Conservation (phyloP, 2,329 filamentous ascomycete species). For the Fusarium torulosum region DNA sequence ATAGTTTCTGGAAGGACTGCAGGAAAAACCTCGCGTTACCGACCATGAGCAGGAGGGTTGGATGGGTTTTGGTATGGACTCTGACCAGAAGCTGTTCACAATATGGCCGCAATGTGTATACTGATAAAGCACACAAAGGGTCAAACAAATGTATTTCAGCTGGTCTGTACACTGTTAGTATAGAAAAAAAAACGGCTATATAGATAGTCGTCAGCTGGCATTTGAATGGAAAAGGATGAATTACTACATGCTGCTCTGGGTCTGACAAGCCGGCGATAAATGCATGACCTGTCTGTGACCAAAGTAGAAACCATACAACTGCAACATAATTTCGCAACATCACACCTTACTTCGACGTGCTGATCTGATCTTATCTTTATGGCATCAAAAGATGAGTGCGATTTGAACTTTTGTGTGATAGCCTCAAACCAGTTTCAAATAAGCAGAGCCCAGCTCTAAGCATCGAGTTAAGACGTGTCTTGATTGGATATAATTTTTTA, state of each 20-base stretch:
- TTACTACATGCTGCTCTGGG: neutral
- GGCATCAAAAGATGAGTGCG: neutral
- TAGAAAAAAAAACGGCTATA: slow-evolving; percentile 10
- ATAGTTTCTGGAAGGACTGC: slow-evolving; percentile 31
- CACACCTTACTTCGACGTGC: neutral
- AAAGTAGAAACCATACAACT: neutral
- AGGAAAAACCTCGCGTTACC: slow-evolving; percentile 25
- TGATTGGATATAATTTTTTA: neutral
- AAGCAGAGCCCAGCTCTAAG: too few relatives aligned
- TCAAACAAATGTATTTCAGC: slow-evolving; percentile 14
- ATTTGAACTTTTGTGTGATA: neutral
- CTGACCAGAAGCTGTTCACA: slow-evolving; percentile 27
- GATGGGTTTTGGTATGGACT: slow-evolving; percentile 47
- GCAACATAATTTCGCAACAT: neutral
- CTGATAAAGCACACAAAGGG: slow-evolving; percentile 12
- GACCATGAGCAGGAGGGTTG: slow-evolving; percentile 41
- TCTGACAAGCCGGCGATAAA: neutral
- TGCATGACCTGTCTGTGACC: neutral
- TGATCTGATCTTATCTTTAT: neutral
- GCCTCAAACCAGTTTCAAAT: too few relatives aligned
- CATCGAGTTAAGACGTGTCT: too few relatives aligned
- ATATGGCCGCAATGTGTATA: slow-evolving; percentile 16
- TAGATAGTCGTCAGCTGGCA: slow-evolving; percentile 21
- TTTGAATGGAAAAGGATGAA: slow-evolving; percentile 13
- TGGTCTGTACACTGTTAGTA: slow-evolving; percentile 9